phyloP scores from a whole-genome alignment of 129 eudicot species.

The Sambucus nigra region DNA sequence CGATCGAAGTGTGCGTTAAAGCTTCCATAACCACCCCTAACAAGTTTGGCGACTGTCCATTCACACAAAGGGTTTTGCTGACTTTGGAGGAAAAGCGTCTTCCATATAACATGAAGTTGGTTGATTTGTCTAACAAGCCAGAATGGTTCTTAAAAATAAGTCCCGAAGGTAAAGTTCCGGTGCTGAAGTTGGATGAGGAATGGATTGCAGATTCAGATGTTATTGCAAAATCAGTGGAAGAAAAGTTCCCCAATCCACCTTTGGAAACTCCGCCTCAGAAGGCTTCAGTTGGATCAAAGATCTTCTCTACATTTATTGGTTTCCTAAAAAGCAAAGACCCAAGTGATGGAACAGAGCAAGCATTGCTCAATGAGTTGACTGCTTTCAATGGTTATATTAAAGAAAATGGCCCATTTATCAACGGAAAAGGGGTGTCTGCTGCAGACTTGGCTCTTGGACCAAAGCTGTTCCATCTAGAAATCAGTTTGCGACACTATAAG shows the following conservation, averaged over 20 bases:
- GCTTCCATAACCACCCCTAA: conserved; percentile 65
- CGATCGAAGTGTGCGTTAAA: conserved; percentile 86
- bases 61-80: conserved; percentile 77
- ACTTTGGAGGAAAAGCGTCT: conserved; percentile 91
- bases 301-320: conserved; percentile 72
- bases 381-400: conserved; percentile 60
- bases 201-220: conserved; percentile 99
- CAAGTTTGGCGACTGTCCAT: conserved; percentile 96
- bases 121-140: conserved; percentile 72
- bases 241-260: conserved; percentile 74
- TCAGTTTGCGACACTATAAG: conserved; percentile 83
- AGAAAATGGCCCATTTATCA: conserved; percentile 87
- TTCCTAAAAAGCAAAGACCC: conserved; percentile 94
- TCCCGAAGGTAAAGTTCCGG: conserved; percentile 94
- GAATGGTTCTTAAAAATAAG: conserved; percentile 77
- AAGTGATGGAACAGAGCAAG: conserved; percentile 88
- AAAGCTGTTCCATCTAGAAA: conserved; percentile 78
- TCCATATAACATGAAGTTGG: conserved; percentile 69
- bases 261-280: conserved; percentile 83
- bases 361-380: conserved; percentile 58
- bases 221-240: conserved; percentile 70
- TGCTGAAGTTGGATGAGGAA: conserved; percentile 72
- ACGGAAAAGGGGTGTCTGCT: conserved; percentile 66
- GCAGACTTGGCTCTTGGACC: conserved; percentile 95
- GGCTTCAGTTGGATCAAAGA: conserved; percentile 84